phyloP scores from a whole-genome alignment of 73 alveolate species.

The Tetrahymena malaccensis region DNA sequence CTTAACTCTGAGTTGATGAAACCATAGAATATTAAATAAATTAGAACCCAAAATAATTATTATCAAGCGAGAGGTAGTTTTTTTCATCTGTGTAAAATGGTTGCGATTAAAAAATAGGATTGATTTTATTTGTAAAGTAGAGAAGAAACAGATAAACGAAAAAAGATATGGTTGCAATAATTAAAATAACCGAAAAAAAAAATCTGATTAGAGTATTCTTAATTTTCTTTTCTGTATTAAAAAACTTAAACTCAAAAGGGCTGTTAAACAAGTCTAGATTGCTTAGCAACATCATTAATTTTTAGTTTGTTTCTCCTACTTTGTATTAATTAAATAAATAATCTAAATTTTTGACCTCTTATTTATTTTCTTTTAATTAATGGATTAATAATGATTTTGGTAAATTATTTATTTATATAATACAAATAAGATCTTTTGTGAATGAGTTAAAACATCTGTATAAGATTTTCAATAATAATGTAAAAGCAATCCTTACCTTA shows the following conservation, averaged over 20 bases:
- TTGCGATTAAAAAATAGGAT: not conserved
- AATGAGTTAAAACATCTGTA: not conserved
- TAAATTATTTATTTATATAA: no score
- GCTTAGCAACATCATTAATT: not conserved
- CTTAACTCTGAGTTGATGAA: not conserved
- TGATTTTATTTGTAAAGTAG: not conserved
- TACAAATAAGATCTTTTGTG: not conserved
- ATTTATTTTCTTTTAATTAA: no score
- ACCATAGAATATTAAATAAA: not conserved
- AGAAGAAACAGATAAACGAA: not conserved
- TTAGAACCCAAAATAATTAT: not conserved
- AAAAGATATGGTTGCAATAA: not conserved
- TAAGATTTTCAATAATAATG: not conserved
- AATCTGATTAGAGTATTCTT: not conserved
- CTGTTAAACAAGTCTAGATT: not conserved
- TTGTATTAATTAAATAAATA: no score
- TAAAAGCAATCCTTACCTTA: not conserved
- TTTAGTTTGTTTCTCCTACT: not conserved
- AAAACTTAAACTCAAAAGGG: not conserved
- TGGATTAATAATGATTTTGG: no score
- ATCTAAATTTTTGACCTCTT: no score
- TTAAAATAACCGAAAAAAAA: not conserved
- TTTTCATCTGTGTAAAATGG: not conserved
- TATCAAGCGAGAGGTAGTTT: not conserved
- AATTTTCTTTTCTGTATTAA: not conserved